Evolutionary conservation across 306 rosid species (phyloP).

Genomic region (Urtica urens): DNA sequence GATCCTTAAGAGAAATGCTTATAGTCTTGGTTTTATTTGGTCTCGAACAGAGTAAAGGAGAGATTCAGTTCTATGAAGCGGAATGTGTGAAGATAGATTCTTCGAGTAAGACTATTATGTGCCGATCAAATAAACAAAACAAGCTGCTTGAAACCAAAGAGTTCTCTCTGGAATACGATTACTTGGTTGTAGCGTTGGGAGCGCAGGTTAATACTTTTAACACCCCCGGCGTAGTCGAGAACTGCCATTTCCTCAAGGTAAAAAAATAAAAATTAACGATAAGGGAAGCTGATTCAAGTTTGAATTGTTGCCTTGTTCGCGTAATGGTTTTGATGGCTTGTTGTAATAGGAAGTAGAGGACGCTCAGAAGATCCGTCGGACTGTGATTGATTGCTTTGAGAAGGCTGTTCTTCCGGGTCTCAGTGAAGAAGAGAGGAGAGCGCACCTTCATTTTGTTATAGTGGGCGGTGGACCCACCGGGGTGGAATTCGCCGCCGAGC

Average conservation of each 20-base stretch:
- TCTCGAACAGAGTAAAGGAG: slow-evolving; percentile 54
- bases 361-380: slow-evolving; percentile 68
- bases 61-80: slow-evolving; percentile 67
- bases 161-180: slow-evolving; percentile 73
- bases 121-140: slow-evolving; percentile 40
- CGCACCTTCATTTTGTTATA: slow-evolving; percentile 86
- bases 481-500: slow-evolving; percentile 95
- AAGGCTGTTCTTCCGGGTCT: slow-evolving; percentile 69
- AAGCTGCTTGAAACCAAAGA: slow-evolving; percentile 50
- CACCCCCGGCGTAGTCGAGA: slow-evolving; percentile 86
- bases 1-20: no score
- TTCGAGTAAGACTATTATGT: slow-evolving; percentile 48
- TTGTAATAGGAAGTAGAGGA: slow-evolving; percentile 89
- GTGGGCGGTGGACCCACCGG: slow-evolving; percentile 99
- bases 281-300: background rate
- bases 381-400: slow-evolving; percentile 93
- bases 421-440: slow-evolving; percentile 57
- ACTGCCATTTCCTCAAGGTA: slow-evolving; percentile 91
- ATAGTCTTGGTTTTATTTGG: background rate
- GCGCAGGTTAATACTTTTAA: slow-evolving; percentile 87
- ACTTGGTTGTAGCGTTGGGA: slow-evolving; percentile 70
- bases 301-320: no score
- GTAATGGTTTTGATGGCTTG: no score
- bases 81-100: slow-evolving; percentile 84
- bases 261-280: slow-evolving; percentile 4